Evolutionary conservation across 192 early-diverging fungal species (phyloP).

Genomic region (Pilobolus umbonatus): DNA sequence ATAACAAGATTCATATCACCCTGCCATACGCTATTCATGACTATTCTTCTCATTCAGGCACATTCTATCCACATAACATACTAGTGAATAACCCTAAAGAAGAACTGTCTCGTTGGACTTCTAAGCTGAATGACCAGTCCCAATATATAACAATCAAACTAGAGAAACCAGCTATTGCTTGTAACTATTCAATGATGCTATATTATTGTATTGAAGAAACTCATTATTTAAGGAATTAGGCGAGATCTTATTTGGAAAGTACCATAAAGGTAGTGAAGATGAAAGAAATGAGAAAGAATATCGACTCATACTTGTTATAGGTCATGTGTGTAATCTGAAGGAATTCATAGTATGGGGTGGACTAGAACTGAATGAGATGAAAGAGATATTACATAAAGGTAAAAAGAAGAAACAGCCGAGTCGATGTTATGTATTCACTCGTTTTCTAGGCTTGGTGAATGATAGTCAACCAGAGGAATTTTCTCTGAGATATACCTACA

Average conservation of each 20-base stretch:
- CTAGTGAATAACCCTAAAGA: constrained; percentile 77
- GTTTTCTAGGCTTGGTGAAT: constrained; percentile 47
- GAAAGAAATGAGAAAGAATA: not conserved
- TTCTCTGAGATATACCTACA: constrained; percentile 66
- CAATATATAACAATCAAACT: constrained; percentile 91
- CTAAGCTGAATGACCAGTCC: constrained; percentile 77
- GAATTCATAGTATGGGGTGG: constrained; percentile 96
- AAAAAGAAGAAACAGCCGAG: constrained; percentile 9
- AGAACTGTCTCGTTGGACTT: constrained; percentile 90
- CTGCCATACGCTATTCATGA: constrained; percentile 60
- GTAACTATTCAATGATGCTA: constrained; percentile 38
- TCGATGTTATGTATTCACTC: not conserved
- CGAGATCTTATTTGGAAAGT: constrained; percentile 94
- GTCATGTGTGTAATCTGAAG: constrained; percentile 93
- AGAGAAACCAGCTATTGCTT: constrained; percentile 77
- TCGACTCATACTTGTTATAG: not conserved
- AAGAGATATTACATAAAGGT: constrained; percentile 77
- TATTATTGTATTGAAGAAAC: not conserved
- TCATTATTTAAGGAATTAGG: constrained; percentile 36
- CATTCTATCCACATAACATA: constrained; percentile 84
- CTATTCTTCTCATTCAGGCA: constrained; percentile 80
- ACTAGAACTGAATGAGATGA: constrained; percentile 76
- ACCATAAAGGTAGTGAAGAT: constrained; percentile 53
- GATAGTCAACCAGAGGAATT: constrained; percentile 85
- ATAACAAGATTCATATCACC: no score